phyloP scores from a whole-genome alignment of 2,329 filamentous ascomycete genomes.

The Parafenestella ontariensis region DNA sequence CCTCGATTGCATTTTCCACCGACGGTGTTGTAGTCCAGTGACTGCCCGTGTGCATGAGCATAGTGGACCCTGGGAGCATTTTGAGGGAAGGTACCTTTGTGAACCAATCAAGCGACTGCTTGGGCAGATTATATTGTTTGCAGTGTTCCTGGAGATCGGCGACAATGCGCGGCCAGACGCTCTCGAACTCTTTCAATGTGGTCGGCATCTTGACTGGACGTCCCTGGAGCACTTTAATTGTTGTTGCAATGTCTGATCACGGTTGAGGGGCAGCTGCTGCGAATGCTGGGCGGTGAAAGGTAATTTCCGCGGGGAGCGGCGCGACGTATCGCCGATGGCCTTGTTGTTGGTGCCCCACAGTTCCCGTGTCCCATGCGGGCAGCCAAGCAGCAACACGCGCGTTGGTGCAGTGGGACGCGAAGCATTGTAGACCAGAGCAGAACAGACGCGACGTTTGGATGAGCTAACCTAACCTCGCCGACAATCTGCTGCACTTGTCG shows the following conservation, averaged over 20 bases:
- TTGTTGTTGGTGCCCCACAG: slow-evolving; percentile 28
- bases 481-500: not conserved
- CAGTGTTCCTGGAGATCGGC: slow-evolving; percentile 81
- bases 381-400: slow-evolving; percentile 31
- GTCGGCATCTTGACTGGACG: slow-evolving; percentile 64
- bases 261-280: slow-evolving; percentile 14
- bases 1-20: slow-evolving; percentile 99
- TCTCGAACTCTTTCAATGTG: slow-evolving; percentile 86
- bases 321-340: slow-evolving; percentile 21
- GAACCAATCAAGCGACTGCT: slow-evolving; percentile 84
- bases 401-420: slow-evolving; percentile 7
- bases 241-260: slow-evolving; percentile 1
- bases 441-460: not conserved
- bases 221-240: not conserved
- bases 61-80: slow-evolving; percentile 6
- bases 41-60: slow-evolving; percentile 59
- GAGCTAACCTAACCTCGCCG: not conserved
- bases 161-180: slow-evolving; percentile 85
- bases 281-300: slow-evolving; percentile 22
- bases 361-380: slow-evolving; percentile 9
- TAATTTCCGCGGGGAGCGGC: slow-evolving; percentile 23
- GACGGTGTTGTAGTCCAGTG: slow-evolving; percentile 82
- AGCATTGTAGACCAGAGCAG: not conserved
- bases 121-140: slow-evolving; percentile 80
- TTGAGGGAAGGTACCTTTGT: slow-evolving; percentile 65